phyloP scores from a whole-genome alignment of 2,329 filamentous ascomycete genomes.

The Talaromyces pinophilus region DNA sequence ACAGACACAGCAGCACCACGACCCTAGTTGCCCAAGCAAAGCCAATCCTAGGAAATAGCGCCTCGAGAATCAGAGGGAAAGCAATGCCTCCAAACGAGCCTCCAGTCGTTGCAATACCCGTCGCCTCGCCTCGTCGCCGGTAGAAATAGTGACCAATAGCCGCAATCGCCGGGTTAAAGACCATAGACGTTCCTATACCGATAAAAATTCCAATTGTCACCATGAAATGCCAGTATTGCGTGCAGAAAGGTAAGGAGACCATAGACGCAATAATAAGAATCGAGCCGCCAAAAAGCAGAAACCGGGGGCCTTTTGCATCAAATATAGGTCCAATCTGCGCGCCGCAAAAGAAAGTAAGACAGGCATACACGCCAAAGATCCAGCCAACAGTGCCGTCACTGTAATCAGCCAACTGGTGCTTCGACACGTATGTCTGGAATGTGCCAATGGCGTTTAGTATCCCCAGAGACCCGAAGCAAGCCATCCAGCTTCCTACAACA shows the following conservation, averaged over 20 bases:
- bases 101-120: slow-evolving; percentile 77
- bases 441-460: slow-evolving; percentile 78
- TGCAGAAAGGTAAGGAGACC: slow-evolving; percentile 71
- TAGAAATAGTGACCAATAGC: slow-evolving; percentile 83
- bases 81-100: slow-evolving; percentile 71
- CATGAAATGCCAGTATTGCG: slow-evolving; percentile 82
- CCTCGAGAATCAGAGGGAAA: slow-evolving; percentile 58
- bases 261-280: slow-evolving; percentile 63
- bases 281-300: slow-evolving; percentile 68
- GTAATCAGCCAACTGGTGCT: slow-evolving; percentile 69
- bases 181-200: slow-evolving; percentile 72
- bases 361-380: slow-evolving; percentile 85
- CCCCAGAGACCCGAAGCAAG: slow-evolving; percentile 73
- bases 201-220: slow-evolving; percentile 74
- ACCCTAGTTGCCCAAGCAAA: slow-evolving; percentile 53
- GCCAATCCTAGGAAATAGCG: slow-evolving; percentile 49
- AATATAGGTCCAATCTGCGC: slow-evolving; percentile 87
- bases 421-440: slow-evolving; percentile 75
- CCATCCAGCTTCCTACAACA: slow-evolving; percentile 78
- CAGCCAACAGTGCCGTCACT: slow-evolving; percentile 73
- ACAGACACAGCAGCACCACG: slow-evolving; percentile 48
- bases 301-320: slow-evolving; percentile 76
- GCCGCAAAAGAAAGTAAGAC: slow-evolving; percentile 80
- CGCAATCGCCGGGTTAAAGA: slow-evolving; percentile 81
- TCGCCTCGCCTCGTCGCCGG: slow-evolving; percentile 72